Evolutionary conservation across 2,329 filamentous ascomycete genomes (phyloP), one percentile per base, ranked within the genome.

Genomic region (Colletotrichum coccodes): DNA sequence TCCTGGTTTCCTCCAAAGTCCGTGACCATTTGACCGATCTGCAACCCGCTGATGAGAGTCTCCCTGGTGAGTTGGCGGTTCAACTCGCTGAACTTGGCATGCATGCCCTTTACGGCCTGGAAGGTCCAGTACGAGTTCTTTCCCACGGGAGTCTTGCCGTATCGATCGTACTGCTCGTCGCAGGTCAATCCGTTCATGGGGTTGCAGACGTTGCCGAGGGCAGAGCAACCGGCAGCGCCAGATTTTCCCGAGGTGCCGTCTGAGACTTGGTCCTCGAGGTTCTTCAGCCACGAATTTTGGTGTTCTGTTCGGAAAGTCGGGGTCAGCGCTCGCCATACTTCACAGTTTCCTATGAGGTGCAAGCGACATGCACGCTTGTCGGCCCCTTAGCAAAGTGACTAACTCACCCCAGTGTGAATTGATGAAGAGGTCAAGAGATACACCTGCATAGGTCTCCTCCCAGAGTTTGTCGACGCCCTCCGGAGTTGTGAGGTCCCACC

Each of bases 51-150:
- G 52, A 68, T 61, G 52, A 68, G 59, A 30, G 64, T 63, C 38
- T 56, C 44, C 50, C 23, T 38, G 0, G 59, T 68, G 30, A 68
- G 59, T 46, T 50, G 59, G 3, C 64, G 52, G 30, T 49, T 68
- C 38, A 68, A 34, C 59, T 68, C 64, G 21, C 26, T 36, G 46
- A 68, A 68, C 38, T 68, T 68, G 28, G 40, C 50, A 32, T 68
- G 64, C 64, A 68, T 63, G 59, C 64, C 64, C 42, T 57, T 62
- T 7, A 68, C 64, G n/a, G 64, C 50, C 34, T 68, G 64, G 53
- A 68, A 68, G 44, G 46, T 57, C 64, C 64, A 68, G 59, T 68
- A 68, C 21, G 64, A 49, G 53, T 49, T 50, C 32, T 65, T 65
- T 8, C 26, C 47, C 6, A 65, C 18, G 6, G 53, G 54, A 18